Evolutionary conservation across 106 monocot species (phyloP), one percentile per base, ranked within the genome.

Genomic region (Dioscorea dumetorum): DNA sequence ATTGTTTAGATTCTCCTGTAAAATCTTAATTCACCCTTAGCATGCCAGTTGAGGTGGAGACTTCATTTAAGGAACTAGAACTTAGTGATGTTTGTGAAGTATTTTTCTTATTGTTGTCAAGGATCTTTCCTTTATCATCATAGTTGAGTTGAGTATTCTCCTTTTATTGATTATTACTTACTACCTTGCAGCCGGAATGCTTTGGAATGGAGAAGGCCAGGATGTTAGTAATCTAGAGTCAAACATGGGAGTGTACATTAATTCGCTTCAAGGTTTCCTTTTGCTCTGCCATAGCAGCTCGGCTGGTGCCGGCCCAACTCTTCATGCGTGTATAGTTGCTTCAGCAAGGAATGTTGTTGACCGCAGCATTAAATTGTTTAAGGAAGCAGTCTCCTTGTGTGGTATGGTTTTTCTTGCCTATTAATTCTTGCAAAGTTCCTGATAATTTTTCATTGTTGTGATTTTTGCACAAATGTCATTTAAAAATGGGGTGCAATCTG

Each of bases 181-280:
- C 5, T 54, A 54, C 2, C 19, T 13, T 54, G 54, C 83, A 97
- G 95, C 83, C 84, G 95, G 91, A 67, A 88, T 91, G 84, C 79
- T 97, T 62, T 97, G 86, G 83, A 75, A 76, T 59, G 88, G 82
- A 67, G 88, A 80, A 60, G 24, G 71, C 53, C 81, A 86, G 62
- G 76, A 97, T 72, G 74, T 74, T 2, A 76, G 68, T 70, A 76
- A 84, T 60, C 24, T 97, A 64, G 84, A 91, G 50, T 84, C 89
- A 49, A 84, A 82, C 77, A 80, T 97, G 64, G 79, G 66, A 18
- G 70, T 71, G 54, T 91, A 86, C 57, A 89, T 79, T 70, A 97
- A 97, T 59, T 12, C 75, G 53, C 91, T 97, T 76, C 77, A 91
- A 34, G 95, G 95, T 2, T 88, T 97, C 58, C 49, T 97, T 79